Evolutionary conservation across 2,329 filamentous ascomycete species (phyloP), one percentile per base, ranked within the genome.

Genomic region (Colletotrichum euphorbiae): DNA sequence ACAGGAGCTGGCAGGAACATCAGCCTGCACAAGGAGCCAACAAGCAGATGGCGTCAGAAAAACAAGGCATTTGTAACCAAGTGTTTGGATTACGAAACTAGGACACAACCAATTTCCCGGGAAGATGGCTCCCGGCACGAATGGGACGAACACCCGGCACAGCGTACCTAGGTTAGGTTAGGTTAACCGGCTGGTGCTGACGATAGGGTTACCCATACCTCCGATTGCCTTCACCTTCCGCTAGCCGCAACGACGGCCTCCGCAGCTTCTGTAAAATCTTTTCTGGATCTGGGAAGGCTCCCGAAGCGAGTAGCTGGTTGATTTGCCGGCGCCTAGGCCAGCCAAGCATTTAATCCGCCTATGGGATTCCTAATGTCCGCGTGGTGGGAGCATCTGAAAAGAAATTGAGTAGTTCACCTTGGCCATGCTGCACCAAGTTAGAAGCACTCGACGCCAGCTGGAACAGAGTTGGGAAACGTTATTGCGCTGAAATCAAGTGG

Each of bases 91-190:
- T 40, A 54, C 31, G 31, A 56, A 57, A 21, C 19, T 51, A 67
- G 64, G 43, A 63, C 43, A 38, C 12, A 48, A 43, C 52, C 45
- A 64, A 64, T 67, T 52, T 67, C 59, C 64, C 52, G 64, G 64
- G 50, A 58, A 28, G 28, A 51, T 15, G 36, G 17, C 43, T 64
- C 51, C 64, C 28, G 38, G 59, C 64, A 45, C 51, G 38, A 45
- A 63, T 67, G 60, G 65, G 60, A 65, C 54, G 65, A 65, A 64
- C 65, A 58, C n/a, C n/a, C n/a, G n/a, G n/a, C 52, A 52, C 19
- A 52, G 21, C 19, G 17, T 48, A 40, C 28, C 24, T 48, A 33
- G 38, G 38, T 45, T 15, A 64, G 21, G n/a, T 40, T 48, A 33
- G 38, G 38, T 45, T 15, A 64, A 31, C 21, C 48, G 28, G 48